Percentiles rank a stretch among this genome's conserved stretches.
Evolutionary conservation across 2,329 filamentous ascomycete species (phyloP).

Genomic region (Apiospora kogelbergensis): DNA sequence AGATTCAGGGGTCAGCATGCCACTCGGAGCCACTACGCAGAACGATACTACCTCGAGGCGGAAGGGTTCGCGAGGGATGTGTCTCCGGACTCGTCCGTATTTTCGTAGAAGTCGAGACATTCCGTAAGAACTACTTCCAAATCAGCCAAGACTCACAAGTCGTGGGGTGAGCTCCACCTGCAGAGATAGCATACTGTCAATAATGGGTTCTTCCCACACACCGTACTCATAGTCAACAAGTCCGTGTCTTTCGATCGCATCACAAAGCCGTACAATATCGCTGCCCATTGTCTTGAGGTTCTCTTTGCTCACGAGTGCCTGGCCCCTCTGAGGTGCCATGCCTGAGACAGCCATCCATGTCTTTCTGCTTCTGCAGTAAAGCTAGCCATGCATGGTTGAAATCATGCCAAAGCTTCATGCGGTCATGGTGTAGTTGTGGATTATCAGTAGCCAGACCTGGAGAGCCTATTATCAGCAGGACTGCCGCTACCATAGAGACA

Average conservation of each 20-base stretch:
- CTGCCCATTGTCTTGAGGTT: conserved; percentile 76
- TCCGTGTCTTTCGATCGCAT: conserved; percentile 85
- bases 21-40: neutral
- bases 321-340: conserved; percentile 54
- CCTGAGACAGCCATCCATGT: conserved; percentile 66
- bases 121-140: conserved; percentile 30
- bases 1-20: neutral
- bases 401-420: conserved; percentile 85
- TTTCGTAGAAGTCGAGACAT: conserved; percentile 47
- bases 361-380: conserved; percentile 79
- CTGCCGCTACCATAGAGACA: neutral
- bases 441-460: conserved; percentile 84
- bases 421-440: conserved; percentile 69
- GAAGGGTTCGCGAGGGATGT: neutral
- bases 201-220: conserved; percentile 91
- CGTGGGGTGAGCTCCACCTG: neutral
- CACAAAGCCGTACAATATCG: conserved; percentile 79
- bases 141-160: conserved; percentile 14
- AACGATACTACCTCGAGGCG: neutral
- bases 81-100: conserved; percentile 23
- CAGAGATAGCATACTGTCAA: conserved; percentile 62
- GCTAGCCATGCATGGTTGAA: conserved; percentile 93
- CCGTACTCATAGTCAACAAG: conserved; percentile 97
- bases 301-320: conserved; percentile 61
- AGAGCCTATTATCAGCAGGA: neutral